These are phyloP conservation scores for Balansia obtecta DNA, from an alignment of 2,329 filamentous ascomycete species.

Conservation along the genomic window DNA sequence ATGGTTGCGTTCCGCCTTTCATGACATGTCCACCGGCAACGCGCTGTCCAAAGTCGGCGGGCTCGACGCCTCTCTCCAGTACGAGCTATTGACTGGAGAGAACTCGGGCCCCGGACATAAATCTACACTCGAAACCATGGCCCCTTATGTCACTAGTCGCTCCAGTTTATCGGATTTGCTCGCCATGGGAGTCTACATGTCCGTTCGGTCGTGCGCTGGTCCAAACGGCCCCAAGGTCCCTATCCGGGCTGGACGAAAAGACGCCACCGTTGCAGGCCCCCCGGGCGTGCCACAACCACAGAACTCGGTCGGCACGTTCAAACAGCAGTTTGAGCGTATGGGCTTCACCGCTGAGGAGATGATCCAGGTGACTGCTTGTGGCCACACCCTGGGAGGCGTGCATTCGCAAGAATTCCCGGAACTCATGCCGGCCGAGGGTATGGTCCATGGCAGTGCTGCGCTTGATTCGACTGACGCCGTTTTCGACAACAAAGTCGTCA, in stretches of 20 bases:
- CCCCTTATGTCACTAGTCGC: slow-evolving; percentile 36
- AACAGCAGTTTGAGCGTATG: slow-evolving; percentile 43
- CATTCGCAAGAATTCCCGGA: slow-evolving; percentile 40
- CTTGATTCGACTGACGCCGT: slow-evolving; percentile 34
- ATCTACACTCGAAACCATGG: slow-evolving; percentile 40
- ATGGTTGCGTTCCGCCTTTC: slow-evolving; percentile 49
- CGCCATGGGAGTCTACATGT: slow-evolving; percentile 43
- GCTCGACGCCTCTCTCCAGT: slow-evolving; percentile 47
- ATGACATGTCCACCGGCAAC: slow-evolving; percentile 48
- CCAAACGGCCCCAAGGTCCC: slow-evolving; percentile 30
- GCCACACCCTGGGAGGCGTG: slow-evolving; percentile 48
- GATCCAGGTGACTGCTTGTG: slow-evolving; percentile 48
- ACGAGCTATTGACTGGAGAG: slow-evolving; percentile 44
- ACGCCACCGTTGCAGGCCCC: slow-evolving; percentile 35
- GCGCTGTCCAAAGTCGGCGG: slow-evolving; percentile 35
- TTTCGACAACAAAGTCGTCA: slow-evolving; percentile 46
- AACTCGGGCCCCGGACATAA: slow-evolving; percentile 44
- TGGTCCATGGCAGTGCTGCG: slow-evolving; percentile 28
- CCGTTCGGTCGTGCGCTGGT: slow-evolving; percentile 46
- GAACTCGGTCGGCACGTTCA: slow-evolving; percentile 38
- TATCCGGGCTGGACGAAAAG: slow-evolving; percentile 38
- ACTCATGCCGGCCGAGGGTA: slow-evolving; percentile 33
- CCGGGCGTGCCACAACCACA: slow-evolving; percentile 44
- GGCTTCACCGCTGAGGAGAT: slow-evolving; percentile 44
- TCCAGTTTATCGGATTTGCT: slow-evolving; percentile 45